phyloP scores from a whole-genome alignment of 768 basidiomycete species.

The Dioszegia hungarica region DNA sequence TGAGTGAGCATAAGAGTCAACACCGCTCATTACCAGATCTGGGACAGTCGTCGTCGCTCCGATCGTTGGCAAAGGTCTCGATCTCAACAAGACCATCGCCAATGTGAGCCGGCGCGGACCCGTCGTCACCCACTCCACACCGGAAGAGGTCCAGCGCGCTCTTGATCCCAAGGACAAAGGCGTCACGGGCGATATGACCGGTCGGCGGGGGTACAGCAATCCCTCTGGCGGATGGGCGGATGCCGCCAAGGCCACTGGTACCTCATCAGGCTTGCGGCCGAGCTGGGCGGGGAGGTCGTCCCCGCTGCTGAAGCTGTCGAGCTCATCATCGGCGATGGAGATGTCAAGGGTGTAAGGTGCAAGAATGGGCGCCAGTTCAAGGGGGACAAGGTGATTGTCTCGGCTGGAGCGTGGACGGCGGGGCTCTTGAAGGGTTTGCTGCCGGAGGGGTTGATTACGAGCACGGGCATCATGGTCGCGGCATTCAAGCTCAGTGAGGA shows the following conservation, averaged over 20 bases:
- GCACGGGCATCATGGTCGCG: constrained; percentile 13
- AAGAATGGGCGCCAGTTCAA: constrained; percentile 14
- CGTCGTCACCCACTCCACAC: neutral
- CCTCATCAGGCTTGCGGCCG: constrained; percentile 5
- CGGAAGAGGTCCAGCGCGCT: constrained; percentile 1
- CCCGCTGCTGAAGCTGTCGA: constrained; percentile 10
- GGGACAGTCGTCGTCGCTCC: constrained; percentile 14
- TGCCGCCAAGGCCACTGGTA: constrained; percentile 13
- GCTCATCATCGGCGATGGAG: neutral
- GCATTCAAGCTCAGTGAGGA: constrained; percentile 12
- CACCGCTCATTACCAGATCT: constrained; percentile 1
- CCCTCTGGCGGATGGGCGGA: constrained; percentile 23
- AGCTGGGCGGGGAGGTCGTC: constrained; percentile 11
- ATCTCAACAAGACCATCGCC: constrained; percentile 6
- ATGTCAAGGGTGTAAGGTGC: constrained; percentile 14
- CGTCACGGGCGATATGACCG: neutral
- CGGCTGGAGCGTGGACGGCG: constrained; percentile 20
- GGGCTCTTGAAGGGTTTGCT: constrained; percentile 5
- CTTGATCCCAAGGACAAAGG: neutral
- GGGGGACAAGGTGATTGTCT: constrained; percentile 16
- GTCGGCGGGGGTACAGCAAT: constrained; percentile 13
- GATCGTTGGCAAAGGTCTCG: neutral
- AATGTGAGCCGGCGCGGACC: neutral
- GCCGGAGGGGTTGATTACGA: constrained; percentile 12
- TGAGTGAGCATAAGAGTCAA: constrained; percentile 15